phyloP scores from a whole-genome alignment of 768 basidiomycete species.

The Naganishia vishniacii region DNA sequence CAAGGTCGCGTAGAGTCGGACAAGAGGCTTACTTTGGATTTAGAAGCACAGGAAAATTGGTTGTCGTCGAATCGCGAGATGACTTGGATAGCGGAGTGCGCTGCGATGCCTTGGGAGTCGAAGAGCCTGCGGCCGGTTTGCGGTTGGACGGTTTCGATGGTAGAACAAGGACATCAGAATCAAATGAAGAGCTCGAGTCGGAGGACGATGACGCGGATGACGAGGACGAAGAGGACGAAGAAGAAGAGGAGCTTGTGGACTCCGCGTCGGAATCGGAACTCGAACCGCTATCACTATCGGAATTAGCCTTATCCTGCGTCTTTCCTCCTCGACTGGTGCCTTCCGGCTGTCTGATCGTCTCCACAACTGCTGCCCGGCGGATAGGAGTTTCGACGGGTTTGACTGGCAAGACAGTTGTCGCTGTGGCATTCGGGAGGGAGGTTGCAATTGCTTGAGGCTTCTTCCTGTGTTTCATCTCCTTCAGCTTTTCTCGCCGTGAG shows the following conservation, averaged over 20 bases:
- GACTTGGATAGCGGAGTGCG: neutral
- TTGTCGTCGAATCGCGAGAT: neutral
- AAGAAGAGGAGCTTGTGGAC: constrained; percentile 17
- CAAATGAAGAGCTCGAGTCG: neutral
- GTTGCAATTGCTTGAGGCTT: too few species aligned
- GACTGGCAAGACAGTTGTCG: too few species aligned
- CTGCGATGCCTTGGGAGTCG: neutral
- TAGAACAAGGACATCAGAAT: neutral
- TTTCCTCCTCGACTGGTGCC: neutral
- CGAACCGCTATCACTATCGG: constrained; percentile 6
- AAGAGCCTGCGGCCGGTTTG: neutral
- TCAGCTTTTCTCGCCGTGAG: too few species aligned
- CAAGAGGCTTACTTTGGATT: constrained; percentile 3
- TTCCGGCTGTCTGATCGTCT: neutral
- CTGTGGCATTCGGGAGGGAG: too few species aligned
- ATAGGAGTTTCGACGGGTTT: neutral
- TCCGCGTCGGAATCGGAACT: neutral
- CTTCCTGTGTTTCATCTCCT: too few species aligned
- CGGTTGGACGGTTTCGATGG: neutral
- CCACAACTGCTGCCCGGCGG: neutral
- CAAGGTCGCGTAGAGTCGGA: too few species aligned
- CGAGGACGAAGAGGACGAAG: constrained; percentile 15
- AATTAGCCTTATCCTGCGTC: neutral
- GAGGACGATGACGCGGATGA: constrained; percentile 21
- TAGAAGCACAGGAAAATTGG: constrained; percentile 7